phyloP scores from a whole-genome alignment of 345 rosid genomes.

The Rhodamnia argentea region DNA sequence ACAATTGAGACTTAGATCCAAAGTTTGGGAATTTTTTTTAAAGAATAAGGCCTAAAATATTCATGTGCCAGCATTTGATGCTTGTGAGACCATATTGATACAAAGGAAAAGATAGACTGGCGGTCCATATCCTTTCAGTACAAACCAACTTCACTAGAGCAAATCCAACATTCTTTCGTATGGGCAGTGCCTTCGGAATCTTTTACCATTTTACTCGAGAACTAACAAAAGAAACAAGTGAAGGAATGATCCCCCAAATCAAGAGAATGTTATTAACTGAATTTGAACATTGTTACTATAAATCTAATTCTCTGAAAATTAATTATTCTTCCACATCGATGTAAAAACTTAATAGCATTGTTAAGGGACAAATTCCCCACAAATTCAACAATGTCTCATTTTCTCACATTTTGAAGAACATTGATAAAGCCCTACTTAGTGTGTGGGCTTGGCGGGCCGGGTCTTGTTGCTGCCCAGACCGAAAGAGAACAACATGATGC shows the following conservation, averaged over 20 bases:
- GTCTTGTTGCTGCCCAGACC: not conserved
- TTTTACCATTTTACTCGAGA: not conserved
- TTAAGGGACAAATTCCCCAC: not conserved
- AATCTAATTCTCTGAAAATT: not conserved
- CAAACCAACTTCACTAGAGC: not conserved
- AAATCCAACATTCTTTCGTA: too few relatives aligned
- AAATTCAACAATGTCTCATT: not conserved
- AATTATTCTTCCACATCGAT: not conserved
- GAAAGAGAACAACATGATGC: not conserved
- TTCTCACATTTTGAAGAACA: not conserved
- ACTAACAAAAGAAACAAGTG: not conserved
- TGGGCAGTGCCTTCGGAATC: not conserved
- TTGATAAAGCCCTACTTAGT: too few relatives aligned
- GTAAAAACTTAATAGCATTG: not conserved
- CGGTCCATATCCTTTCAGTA: not conserved
- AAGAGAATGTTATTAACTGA: not conserved
- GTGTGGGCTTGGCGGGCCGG: not conserved
- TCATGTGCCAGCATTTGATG: not conserved
- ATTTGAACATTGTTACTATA: not conserved
- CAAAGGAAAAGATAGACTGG: too few relatives aligned
- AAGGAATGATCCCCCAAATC: not conserved
- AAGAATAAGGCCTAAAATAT: not conserved
- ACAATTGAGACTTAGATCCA: too few relatives aligned
- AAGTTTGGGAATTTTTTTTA: too few relatives aligned
- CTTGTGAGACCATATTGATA: not conserved